These are phyloP conservation scores for Penicillium goetzii DNA, from an alignment of 495 filamentous ascomycete genomes.

Conservation along the genomic window DNA sequence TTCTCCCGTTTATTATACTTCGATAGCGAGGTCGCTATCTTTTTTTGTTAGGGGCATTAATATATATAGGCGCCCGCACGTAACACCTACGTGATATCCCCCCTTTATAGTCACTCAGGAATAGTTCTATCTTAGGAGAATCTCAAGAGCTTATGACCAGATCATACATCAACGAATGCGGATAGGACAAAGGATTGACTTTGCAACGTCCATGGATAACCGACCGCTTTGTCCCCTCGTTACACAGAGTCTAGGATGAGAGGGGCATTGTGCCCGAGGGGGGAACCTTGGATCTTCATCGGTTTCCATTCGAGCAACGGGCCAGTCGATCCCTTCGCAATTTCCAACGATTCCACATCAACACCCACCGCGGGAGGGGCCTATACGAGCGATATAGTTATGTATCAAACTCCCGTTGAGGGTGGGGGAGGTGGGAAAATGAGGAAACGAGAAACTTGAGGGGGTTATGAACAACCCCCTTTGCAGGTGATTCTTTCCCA, in stretches of 20 bases:
- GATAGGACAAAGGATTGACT: conserved; percentile 16
- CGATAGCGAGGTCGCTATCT: too few species aligned
- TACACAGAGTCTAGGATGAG: conserved; percentile 5
- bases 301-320: not conserved
- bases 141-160: too few species aligned
- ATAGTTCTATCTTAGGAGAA: too few species aligned
- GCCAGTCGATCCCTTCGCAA: not conserved
- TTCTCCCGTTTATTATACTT: too few species aligned
- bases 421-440: conserved; percentile 3
- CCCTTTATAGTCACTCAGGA: too few species aligned
- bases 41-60: too few species aligned
- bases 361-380: not conserved
- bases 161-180: too few species aligned
- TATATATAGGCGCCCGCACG: too few species aligned
- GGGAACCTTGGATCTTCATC: conserved; percentile 14
- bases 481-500: conserved; percentile 10
- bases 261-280: conserved; percentile 20
- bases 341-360: not conserved
- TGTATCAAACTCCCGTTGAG: not conserved
- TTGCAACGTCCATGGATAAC: conserved; percentile 13
- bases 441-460: not conserved
- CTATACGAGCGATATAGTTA: conserved; percentile 1
- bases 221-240: conserved; percentile 12
- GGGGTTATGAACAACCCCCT: not conserved
- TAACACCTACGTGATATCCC: too few species aligned